Evolutionary conservation across 2,329 filamentous ascomycete genomes (phyloP).

Genomic region (Colletotrichum ledebouriae): DNA sequence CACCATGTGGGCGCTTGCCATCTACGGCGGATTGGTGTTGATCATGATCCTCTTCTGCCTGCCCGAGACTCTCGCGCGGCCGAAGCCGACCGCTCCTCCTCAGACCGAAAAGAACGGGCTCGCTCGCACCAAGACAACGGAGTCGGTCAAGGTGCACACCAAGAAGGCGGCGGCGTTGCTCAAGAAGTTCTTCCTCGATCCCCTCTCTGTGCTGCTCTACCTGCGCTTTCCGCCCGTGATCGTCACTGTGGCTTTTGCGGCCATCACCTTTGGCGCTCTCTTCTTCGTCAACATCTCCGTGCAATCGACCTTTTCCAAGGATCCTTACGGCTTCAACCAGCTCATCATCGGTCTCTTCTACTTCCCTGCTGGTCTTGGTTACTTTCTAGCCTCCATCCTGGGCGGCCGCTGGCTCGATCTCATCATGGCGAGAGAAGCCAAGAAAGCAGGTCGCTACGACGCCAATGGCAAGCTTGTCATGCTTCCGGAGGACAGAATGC

Average conservation of each 20-base stretch:
- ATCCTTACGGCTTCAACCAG: constrained; percentile 77
- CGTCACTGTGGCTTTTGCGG: constrained; percentile 79
- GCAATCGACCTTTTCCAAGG: constrained; percentile 74
- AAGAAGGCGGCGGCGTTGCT: constrained; percentile 65
- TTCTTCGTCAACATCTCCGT: constrained; percentile 85
- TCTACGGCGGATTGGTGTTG: constrained; percentile 74
- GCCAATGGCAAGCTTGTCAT: constrained; percentile 75
- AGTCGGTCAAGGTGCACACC: constrained; percentile 71
- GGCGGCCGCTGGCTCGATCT: constrained; percentile 84
- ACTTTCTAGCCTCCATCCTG: constrained; percentile 75
- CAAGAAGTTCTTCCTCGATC: constrained; percentile 77
- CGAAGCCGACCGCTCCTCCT: constrained; percentile 43
- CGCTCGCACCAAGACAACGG: constrained; percentile 70
- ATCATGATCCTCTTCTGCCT: constrained; percentile 71
- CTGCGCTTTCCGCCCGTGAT: constrained; percentile 81
- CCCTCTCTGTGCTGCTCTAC: constrained; percentile 77
- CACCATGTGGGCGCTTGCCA: constrained; percentile 82
- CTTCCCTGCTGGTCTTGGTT: constrained; percentile 81
- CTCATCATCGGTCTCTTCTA: constrained; percentile 82
- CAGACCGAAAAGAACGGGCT: constrained; percentile 46
- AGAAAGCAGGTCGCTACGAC: constrained; percentile 77
- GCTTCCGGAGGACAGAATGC: constrained; percentile 84
- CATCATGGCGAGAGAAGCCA: constrained; percentile 84
- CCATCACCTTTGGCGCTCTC: constrained; percentile 80
- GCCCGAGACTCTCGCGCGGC: constrained; percentile 72